These are phyloP conservation scores for Trametes gibbosa DNA, from an alignment of 768 basidiomycete species.

Conservation along the genomic window DNA sequence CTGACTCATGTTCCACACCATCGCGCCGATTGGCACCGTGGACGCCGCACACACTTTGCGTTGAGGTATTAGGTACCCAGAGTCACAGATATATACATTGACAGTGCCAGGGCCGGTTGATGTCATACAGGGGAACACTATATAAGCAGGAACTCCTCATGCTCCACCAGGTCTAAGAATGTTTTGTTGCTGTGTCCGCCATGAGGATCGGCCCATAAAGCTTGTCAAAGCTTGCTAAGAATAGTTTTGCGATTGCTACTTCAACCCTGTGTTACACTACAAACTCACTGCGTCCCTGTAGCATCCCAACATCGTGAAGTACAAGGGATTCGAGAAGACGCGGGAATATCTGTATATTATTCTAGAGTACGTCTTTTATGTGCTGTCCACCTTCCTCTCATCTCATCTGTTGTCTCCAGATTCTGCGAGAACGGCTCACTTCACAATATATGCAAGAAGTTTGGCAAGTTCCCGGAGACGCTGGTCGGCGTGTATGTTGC, in stretches of 20 bases:
- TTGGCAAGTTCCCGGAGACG: slow-evolving; percentile 97
- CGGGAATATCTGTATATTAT: slow-evolving; percentile 95
- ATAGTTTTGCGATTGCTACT: neutral
- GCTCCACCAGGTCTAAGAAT: too few relatives aligned
- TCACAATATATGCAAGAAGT: slow-evolving; percentile 92
- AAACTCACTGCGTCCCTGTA: slow-evolving; percentile 29
- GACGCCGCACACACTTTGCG: too few relatives aligned
- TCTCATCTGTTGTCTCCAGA: slow-evolving; percentile 35
- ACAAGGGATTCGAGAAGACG: slow-evolving; percentile 97
- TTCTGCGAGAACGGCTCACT: slow-evolving; percentile 99
- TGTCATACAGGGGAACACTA: too few relatives aligned
- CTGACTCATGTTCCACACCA: too few relatives aligned
- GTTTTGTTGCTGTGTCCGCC: too few relatives aligned
- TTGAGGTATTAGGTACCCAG: too few relatives aligned
- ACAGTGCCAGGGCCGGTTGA: too few relatives aligned
- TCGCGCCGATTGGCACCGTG: too few relatives aligned
- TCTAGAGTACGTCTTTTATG: slow-evolving; percentile 62
- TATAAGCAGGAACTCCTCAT: too few relatives aligned
- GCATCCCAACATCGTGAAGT: slow-evolving; percentile 98
- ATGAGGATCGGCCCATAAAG: too few relatives aligned
- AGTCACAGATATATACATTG: too few relatives aligned
- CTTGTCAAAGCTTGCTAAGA: too few relatives aligned
- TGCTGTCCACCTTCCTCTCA: neutral
- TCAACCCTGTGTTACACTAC: neutral
- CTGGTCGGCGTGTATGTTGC: slow-evolving; percentile 96